phyloP scores from a whole-genome alignment of 352 stramenopile species.

The Thraustotheca clavata region DNA sequence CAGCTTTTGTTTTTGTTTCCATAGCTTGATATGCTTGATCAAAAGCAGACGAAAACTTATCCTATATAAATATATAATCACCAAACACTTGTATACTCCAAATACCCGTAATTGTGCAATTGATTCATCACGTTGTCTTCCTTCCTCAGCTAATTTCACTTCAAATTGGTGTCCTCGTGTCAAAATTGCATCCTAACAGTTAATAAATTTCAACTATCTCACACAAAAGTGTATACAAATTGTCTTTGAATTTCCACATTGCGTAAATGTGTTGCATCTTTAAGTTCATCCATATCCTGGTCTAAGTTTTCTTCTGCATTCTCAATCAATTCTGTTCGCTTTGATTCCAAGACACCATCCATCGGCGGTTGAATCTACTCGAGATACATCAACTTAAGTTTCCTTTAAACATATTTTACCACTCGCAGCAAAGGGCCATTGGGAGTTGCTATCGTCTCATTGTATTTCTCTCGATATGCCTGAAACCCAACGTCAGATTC shows the following conservation, averaged over 20 bases:
- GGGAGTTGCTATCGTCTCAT: conserved; percentile 46
- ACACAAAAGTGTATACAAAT: conserved; percentile 34
- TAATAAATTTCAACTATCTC: neutral
- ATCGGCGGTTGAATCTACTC: conserved; percentile 44
- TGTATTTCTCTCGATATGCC: conserved; percentile 38
- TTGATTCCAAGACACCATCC: conserved; percentile 47
- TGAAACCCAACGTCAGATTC: conserved; percentile 23
- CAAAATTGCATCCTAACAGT: conserved; percentile 55
- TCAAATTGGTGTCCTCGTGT: conserved; percentile 45
- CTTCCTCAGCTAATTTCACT: conserved; percentile 37
- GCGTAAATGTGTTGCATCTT: conserved; percentile 65
- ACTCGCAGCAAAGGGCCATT: conserved; percentile 32
- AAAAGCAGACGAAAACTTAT: conserved; percentile 21
- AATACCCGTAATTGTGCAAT: conserved; percentile 26
- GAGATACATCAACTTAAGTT: too few species aligned
- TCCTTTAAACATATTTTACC: conserved; percentile 20
- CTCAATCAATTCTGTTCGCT: conserved; percentile 61
- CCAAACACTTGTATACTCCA: conserved; percentile 3
- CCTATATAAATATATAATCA: conserved; percentile 10
- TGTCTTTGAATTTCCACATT: conserved; percentile 79
- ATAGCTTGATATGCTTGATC: conserved; percentile 22
- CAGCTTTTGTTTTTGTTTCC: conserved; percentile 21
- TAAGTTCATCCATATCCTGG: conserved; percentile 73
- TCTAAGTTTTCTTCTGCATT: conserved; percentile 63
- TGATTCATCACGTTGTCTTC: conserved; percentile 50